Conservation (phyloP, 768 basidiomycete genomes). For the Mycena latifolia region DNA sequence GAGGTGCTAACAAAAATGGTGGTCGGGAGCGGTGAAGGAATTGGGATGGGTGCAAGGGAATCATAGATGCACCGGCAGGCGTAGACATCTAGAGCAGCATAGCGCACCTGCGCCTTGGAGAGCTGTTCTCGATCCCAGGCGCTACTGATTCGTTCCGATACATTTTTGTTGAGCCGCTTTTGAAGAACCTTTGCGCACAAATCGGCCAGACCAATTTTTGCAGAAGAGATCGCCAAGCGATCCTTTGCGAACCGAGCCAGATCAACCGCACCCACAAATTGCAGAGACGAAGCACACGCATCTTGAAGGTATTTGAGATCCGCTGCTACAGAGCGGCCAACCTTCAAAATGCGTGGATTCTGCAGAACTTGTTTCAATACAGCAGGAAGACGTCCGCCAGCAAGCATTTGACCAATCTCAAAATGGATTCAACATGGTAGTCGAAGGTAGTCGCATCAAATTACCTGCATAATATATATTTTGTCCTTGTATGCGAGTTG, state of each 20-base stretch:
- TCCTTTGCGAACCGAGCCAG: constrained; percentile 38
- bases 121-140: constrained; percentile 10
- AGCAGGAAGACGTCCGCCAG: neutral
- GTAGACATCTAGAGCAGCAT: constrained; percentile 1
- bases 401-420: constrained; percentile 4
- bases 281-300: neutral
- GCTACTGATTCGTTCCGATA: constrained; percentile 31
- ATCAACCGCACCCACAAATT: constrained; percentile 27
- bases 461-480: constrained; percentile 16
- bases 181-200: constrained; percentile 43
- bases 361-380: neutral
- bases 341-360: constrained; percentile 8
- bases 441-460: too few relatives aligned
- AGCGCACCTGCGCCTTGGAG: neutral
- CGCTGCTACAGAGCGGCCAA: neutral
- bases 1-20: neutral
- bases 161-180: constrained; percentile 38
- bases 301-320: constrained; percentile 14
- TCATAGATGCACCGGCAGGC: constrained; percentile 6
- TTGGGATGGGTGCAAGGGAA: neutral
- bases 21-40: neutral
- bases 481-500: constrained; percentile 7
- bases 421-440: neutral
- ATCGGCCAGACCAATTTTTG: constrained; percentile 44
- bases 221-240: constrained; percentile 31